Percentiles rank a stretch among this genome's conserved stretches.
Conservation (phyloP, 1,284 basidiomycete species). For the Dichomitus squalens region DNA sequence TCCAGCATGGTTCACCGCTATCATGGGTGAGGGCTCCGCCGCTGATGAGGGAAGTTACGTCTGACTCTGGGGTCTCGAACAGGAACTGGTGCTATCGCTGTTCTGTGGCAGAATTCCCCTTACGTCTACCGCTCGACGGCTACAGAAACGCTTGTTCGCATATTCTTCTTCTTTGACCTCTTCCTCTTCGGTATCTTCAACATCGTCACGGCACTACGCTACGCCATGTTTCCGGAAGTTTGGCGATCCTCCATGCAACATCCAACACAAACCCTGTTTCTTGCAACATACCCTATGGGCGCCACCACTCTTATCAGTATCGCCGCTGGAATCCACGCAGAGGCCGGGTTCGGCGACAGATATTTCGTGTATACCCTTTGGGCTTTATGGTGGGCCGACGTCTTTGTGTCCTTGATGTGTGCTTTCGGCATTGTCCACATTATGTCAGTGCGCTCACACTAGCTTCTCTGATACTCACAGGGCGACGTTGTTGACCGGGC, state of each 20-base stretch:
- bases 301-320: conserved; percentile 49
- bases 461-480: background rate
- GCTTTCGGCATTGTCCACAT: conserved; percentile 57
- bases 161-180: conserved; percentile 59
- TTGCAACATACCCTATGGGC: conserved; percentile 66
- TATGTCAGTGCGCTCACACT: conserved; percentile 41
- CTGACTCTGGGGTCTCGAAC: conserved; percentile 10
- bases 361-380: conserved; percentile 53
- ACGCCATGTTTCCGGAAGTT: conserved; percentile 49
- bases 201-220: conserved; percentile 43
- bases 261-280: conserved; percentile 58
- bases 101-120: conserved; percentile 42
- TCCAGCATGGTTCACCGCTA: conserved; percentile 48
- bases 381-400: conserved; percentile 66
- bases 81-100: conserved; percentile 44
- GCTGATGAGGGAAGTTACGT: too few relatives aligned
- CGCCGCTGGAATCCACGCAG: conserved; percentile 29
- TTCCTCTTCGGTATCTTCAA: conserved; percentile 52
- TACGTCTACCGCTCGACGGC: conserved; percentile 35
- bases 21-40: conserved; percentile 26
- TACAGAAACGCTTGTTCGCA: conserved; percentile 36
- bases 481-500: background rate
- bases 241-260: conserved; percentile 44
- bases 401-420: conserved; percentile 46
- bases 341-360: conserved; percentile 44